Base-by-base conservation (phyloP, 345 rosid species). In the Boechera retrofracta region DNA sequence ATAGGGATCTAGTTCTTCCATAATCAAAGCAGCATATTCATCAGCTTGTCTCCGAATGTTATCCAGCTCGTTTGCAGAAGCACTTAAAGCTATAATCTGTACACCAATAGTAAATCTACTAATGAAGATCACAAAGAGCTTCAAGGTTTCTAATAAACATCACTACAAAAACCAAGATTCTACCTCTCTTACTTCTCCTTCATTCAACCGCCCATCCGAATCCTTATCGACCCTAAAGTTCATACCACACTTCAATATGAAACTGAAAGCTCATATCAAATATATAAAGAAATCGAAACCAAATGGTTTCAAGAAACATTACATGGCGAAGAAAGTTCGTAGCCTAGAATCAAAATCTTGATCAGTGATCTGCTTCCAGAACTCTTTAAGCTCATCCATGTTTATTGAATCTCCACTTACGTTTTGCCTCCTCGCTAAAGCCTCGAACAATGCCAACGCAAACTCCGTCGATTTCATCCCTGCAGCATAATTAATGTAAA, bases 1-100 rank as follows among this genome's bases (percentile, higher is more conserved):
- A 28, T 83, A 92, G 1, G 94, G 94, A 76, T 91, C 94, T 69
- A 91, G 64, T 53, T 87, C 88, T 78, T 91, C 97, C 97, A 91
- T 87, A 73, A 91, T 91, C 82, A 91, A 79, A 21, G 90, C 86
- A 21, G 94, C 89, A 80, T 91, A 91, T 73, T 91, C 97, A 79
- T 86, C 89, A 7, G 94, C 91, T 78, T 86, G 87, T 54, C 67
- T 81, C 78, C 86, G 78, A 61, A 91, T 87, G 26, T 75, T 86
- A 16, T 87, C 81, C 45, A 91, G 80, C 16, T 80, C 89, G 72
- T 91, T 91, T 48, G 97, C 91, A 59, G 92, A 86, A 68, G 97
- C 97, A 74, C 97, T 91, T 5, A 87, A 80, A 16, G 80, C 78
- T 56, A 91, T 89, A 56, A 91, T 87, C 97, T 91, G 85, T 29